Percentiles rank a stretch among this genome's conserved stretches.
Evolutionary conservation across 345 rosid species (phyloP).

Genomic region (Gossypium ekmanianum): DNA sequence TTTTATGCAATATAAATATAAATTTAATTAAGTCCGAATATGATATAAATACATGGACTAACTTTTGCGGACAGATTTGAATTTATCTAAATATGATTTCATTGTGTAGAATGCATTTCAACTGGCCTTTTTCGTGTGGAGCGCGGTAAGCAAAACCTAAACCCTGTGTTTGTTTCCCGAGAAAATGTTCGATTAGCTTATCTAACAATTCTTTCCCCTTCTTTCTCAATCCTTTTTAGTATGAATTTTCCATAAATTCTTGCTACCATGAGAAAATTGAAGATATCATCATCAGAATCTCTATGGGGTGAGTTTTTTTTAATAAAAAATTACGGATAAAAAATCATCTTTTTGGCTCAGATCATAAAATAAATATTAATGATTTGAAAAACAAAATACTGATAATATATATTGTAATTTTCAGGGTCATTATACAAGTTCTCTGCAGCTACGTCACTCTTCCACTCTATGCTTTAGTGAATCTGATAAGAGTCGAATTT

Average conservation of each 20-base stretch:
- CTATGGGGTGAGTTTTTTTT: slow-evolving; percentile 68
- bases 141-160: slow-evolving; percentile 42
- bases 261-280: slow-evolving; percentile 53
- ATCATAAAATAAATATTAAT: neutral
- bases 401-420: slow-evolving; percentile 10
- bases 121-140: slow-evolving; percentile 79
- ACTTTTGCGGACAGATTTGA: no score
- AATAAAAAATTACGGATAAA: neutral
- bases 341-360: no score
- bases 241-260: slow-evolving; percentile 36
- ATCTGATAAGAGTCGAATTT: slow-evolving; percentile 45
- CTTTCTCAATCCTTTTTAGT: slow-evolving; percentile 43
- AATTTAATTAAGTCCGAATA: no score
- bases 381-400: neutral
- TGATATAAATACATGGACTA: no score
- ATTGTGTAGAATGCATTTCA: slow-evolving; percentile 80
- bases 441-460: slow-evolving; percentile 91
- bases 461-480: slow-evolving; percentile 88
- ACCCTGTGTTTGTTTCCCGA: neutral
- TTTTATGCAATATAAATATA: no score
- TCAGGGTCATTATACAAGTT: slow-evolving; percentile 72
- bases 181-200: neutral
- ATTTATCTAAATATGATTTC: neutral
- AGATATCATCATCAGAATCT: slow-evolving; percentile 57
- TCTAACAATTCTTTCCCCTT: neutral